These are phyloP conservation scores for Nakazawaea molendinolei DNA, from an alignment of 805 yeast genomes.

Conservation along the genomic window DNA sequence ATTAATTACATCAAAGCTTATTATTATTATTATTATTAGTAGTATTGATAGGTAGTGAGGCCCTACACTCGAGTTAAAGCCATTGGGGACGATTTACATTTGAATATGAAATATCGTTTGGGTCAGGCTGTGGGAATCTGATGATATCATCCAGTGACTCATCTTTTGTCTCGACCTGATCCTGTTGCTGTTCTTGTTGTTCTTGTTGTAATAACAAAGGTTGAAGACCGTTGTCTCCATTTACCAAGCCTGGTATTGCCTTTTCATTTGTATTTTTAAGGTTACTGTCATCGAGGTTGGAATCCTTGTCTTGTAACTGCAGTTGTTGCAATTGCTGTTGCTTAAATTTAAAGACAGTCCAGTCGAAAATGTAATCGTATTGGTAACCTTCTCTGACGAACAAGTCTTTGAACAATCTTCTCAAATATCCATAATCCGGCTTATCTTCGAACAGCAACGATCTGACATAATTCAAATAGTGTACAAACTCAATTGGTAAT, in stretches of 20 bases:
- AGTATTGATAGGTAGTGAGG: too few relatives aligned
- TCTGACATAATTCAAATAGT: slow-evolving; percentile 83
- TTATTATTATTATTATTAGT: too few relatives aligned
- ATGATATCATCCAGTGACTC: slow-evolving; percentile 14
- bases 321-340: slow-evolving; percentile 47
- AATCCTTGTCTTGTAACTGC: slow-evolving; percentile 22
- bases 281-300: slow-evolving; percentile 22
- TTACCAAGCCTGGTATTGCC: too few relatives aligned
- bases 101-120: too few relatives aligned
- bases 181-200: slow-evolving; percentile 22
- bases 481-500: slow-evolving; percentile 82
- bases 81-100: too few relatives aligned
- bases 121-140: too few relatives aligned
- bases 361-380: slow-evolving; percentile 92
- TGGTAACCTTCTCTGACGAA: slow-evolving; percentile 82
- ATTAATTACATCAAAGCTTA: too few relatives aligned
- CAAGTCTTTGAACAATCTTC: slow-evolving; percentile 84
- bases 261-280: too few relatives aligned
- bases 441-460: slow-evolving; percentile 91
- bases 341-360: slow-evolving; percentile 85
- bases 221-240: too few relatives aligned
- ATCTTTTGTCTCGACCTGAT: slow-evolving; percentile 18
- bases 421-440: slow-evolving; percentile 87
- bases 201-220: slow-evolving; percentile 17
- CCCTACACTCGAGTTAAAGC: too few relatives aligned